These are phyloP conservation scores for Fusarium xyrophilum DNA, from an alignment of 2,329 filamentous ascomycete species.

Conservation along the genomic window DNA sequence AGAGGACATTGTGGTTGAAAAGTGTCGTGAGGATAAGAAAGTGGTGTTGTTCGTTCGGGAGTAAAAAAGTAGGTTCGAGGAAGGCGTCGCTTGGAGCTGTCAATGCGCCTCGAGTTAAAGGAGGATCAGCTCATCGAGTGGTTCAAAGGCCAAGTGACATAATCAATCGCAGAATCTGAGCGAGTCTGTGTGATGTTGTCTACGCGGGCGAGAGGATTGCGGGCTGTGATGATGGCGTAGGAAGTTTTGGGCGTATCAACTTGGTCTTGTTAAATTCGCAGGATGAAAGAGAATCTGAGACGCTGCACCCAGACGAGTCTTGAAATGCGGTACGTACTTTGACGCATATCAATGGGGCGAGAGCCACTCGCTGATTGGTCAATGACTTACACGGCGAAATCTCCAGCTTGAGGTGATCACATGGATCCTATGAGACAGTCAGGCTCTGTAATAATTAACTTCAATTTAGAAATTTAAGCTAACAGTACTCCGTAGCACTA, in stretches of 20 bases:
- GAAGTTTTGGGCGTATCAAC: constrained; percentile 28
- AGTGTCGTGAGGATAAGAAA: constrained; percentile 7
- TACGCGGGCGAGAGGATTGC: constrained; percentile 6
- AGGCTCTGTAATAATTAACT: neutral
- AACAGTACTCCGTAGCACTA: neutral
- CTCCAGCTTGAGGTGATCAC: neutral
- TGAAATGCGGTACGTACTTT: constrained; percentile 18
- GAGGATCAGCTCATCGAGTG: constrained; percentile 42
- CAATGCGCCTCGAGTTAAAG: constrained; percentile 43
- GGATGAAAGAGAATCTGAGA: constrained; percentile 33
- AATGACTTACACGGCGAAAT: constrained; percentile 2
- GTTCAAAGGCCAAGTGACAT: constrained; percentile 38
- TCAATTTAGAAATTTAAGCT: neutral
- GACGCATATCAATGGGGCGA: neutral
- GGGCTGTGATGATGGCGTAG: constrained; percentile 14
- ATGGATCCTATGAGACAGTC: neutral
- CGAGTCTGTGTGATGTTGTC: neutral
- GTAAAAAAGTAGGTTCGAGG: constrained; percentile 29
- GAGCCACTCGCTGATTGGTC: neutral
- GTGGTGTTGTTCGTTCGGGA: constrained; percentile 14
- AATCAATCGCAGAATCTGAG: constrained; percentile 29
- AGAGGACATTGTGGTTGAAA: constrained; percentile 48
- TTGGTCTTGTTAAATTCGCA: constrained; percentile 35
- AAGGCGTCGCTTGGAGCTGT: constrained; percentile 44
- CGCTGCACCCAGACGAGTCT: neutral